A percentile compares a stretch with the other conserved stretches of the same genome.
These are phyloP conservation scores for Schizonepeta tenuifolia DNA, from an alignment of 257 asterid species.

Conservation along the genomic window DNA sequence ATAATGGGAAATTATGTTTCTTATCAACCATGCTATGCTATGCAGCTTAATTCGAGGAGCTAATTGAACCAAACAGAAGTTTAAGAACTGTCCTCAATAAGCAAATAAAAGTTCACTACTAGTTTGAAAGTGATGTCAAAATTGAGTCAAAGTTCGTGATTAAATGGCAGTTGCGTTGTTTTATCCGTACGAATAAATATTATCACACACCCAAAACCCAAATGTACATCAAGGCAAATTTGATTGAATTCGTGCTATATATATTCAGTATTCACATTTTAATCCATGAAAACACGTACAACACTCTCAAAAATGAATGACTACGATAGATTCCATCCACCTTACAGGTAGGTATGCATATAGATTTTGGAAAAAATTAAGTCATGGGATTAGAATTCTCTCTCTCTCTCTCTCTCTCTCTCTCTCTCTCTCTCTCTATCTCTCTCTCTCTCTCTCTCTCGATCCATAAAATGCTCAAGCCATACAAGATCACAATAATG, in stretches of 20 bases:
- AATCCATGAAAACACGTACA: constrained; percentile 36
- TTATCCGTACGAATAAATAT: no score
- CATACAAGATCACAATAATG: constrained; percentile 5
- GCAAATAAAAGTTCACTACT: neutral
- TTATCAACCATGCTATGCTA: neutral
- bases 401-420: constrained; percentile 5
- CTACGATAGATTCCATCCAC: constrained; percentile 36
- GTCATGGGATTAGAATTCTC: constrained; percentile 22
- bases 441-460: neutral
- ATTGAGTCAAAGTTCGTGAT: no score
- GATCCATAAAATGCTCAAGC: constrained; percentile 20
- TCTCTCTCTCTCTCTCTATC: constrained; percentile 1
- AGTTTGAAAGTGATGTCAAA: neutral
- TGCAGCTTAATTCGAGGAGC: neutral
- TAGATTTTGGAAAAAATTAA: constrained; percentile 13
- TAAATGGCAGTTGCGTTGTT: no score
- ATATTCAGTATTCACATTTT: constrained; percentile 41
- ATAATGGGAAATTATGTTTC: neutral
- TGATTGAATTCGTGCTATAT: constrained; percentile 29
- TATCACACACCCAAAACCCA: neutral
- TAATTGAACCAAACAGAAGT: neutral
- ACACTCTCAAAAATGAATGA: constrained; percentile 53
- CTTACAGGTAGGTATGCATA: constrained; percentile 25
- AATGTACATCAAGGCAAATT: constrained; percentile 14
- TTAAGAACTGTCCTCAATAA: neutral